Evolutionary conservation across 768 basidiomycete species (phyloP).

Genomic region (Kwoniella heveanensis): DNA sequence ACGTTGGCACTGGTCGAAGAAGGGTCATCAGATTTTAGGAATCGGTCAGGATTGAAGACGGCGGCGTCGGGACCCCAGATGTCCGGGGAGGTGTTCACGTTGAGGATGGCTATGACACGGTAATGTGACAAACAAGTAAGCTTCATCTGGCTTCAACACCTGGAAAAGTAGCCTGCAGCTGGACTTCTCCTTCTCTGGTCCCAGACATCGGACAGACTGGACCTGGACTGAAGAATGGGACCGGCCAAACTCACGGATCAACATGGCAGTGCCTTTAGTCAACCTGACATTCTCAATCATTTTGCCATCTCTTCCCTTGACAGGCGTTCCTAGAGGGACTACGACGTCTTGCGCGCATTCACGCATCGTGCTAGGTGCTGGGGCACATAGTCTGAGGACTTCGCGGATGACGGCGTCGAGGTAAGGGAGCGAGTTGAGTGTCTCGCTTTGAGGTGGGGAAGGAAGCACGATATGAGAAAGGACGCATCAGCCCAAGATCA

Average conservation of each 20-base stretch:
- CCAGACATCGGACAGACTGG: too few species aligned
- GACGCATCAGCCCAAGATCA: too few species aligned
- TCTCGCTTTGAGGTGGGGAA: constrained; percentile 9
- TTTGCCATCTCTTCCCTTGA: constrained; percentile 47
- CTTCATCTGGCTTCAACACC: too few species aligned
- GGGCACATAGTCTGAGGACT: constrained; percentile 40
- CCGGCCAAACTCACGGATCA: constrained; percentile 55
- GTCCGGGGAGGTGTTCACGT: constrained; percentile 43
- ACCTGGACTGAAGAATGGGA: too few species aligned
- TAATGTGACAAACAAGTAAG: too few species aligned
- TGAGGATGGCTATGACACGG: constrained; percentile 47
- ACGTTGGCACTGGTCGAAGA: constrained; percentile 26
- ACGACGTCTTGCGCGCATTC: constrained; percentile 31
- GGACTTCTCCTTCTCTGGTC: too few species aligned
- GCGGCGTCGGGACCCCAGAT: constrained; percentile 54
- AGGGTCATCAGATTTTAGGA: constrained; percentile 31
- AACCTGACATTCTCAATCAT: constrained; percentile 49
- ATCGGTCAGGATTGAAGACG: constrained; percentile 48
- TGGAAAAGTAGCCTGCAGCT: too few species aligned
- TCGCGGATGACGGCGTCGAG: constrained; percentile 69
- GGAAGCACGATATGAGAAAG: too few species aligned
- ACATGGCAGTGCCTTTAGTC: constrained; percentile 45
- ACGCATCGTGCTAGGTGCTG: constrained; percentile 48
- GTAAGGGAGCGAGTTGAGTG: constrained; percentile 61
- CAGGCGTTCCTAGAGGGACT: constrained; percentile 47